Evolutionary conservation across 495 filamentous ascomycete genomes (phyloP).

Genomic region (Talaromyces nanjingensis): DNA sequence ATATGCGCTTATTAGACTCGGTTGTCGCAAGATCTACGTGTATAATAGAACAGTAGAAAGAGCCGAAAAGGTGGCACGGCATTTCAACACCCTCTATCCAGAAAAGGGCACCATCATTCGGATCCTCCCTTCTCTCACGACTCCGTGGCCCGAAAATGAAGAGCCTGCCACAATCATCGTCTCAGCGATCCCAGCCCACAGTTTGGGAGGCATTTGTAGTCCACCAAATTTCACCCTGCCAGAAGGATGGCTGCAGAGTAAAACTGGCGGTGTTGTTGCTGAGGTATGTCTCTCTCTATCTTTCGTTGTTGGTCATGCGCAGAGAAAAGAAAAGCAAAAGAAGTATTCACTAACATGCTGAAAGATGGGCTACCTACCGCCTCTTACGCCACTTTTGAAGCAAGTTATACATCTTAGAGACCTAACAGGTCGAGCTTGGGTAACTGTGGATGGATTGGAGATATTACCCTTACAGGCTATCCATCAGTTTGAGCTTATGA

Average conservation of each 20-base stretch:
- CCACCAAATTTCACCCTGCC: conserved; percentile 67
- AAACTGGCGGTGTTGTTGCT: conserved; percentile 71
- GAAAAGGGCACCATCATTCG: conserved; percentile 35
- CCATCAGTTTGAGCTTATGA: too few species aligned
- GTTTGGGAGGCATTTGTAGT: conserved; percentile 48
- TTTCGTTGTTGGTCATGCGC: conserved; percentile 6
- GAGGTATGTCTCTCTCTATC: conserved; percentile 40
- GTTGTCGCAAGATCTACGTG: conserved; percentile 67
- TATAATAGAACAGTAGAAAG: conserved; percentile 58
- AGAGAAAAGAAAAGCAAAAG: background rate
- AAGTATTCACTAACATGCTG: background rate
- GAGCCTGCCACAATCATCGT: conserved; percentile 68
- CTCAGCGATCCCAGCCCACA: conserved; percentile 65
- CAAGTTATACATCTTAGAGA: conserved; percentile 54
- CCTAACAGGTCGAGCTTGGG: conserved; percentile 18
- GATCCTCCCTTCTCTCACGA: conserved; percentile 47
- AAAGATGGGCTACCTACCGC: conserved; percentile 64
- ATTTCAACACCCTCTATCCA: conserved; percentile 51
- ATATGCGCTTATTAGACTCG: conserved; percentile 70
- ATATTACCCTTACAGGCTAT: too few species aligned
- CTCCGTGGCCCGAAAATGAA: conserved; percentile 56
- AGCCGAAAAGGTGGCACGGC: conserved; percentile 55
- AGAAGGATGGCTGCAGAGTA: conserved; percentile 62
- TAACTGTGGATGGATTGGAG: too few species aligned
- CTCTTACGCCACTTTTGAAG: conserved; percentile 61